Percentiles rank a stretch among this genome's conserved stretches.
phyloP scores from a whole-genome alignment of 1,139 yeast species.

The Kodamaea sp. region DNA sequence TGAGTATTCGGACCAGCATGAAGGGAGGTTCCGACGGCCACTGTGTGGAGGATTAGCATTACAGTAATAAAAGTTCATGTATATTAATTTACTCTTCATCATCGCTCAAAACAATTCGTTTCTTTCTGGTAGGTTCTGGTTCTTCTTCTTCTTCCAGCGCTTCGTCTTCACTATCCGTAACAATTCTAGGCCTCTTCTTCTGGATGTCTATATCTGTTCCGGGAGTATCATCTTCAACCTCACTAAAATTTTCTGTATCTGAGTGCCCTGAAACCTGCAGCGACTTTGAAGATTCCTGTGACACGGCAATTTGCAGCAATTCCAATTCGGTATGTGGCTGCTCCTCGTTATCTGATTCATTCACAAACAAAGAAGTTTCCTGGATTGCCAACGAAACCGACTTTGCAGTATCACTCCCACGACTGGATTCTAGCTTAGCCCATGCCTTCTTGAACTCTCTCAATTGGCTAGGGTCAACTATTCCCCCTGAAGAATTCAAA shows the following conservation, averaged over 20 bases:
- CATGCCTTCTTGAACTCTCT: constrained; percentile 41
- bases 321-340: no score
- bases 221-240: constrained; percentile 3
- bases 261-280: background rate
- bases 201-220: background rate
- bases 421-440: constrained; percentile 28
- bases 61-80: background rate
- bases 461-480: constrained; percentile 38
- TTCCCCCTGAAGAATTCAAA: constrained; percentile 41
- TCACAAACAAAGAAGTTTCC: constrained; percentile 22
- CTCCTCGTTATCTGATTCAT: constrained; percentile 14
- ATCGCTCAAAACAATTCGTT: constrained; percentile 23
- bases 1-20: constrained; percentile 63
- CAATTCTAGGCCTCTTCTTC: background rate
- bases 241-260: background rate
- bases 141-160: constrained; percentile 7
- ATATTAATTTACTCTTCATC: constrained; percentile 26
- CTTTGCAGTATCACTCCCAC: constrained; percentile 14
- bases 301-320: no score
- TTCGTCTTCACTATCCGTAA: constrained; percentile 10
- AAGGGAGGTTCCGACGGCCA: constrained; percentile 29
- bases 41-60: constrained; percentile 37
- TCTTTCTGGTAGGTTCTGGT: constrained; percentile 11
- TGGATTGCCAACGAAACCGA: constrained; percentile 30
- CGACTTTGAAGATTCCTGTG: no score